Evolutionary conservation across 805 yeast species (phyloP), one percentile per base, ranked within the genome.

Genomic region (Allodekkera sacchari): DNA sequence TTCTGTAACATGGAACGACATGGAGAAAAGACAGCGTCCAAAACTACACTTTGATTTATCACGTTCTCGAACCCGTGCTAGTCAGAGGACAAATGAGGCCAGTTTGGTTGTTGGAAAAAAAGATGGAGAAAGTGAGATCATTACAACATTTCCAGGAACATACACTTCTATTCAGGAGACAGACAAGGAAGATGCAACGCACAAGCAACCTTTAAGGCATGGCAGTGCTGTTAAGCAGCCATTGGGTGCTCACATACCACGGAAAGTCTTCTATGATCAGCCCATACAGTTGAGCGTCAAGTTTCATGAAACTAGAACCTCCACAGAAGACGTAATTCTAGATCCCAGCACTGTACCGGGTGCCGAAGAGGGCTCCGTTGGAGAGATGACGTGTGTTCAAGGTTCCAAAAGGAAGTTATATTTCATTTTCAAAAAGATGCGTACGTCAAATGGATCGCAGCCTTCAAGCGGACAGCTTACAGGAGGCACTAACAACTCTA

Each of bases 281-380:
- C 66, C 69, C 0, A 51, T 63, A 2, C 68, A 60, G 31, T 36
- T 69, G 38, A 64, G 67, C 5, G 76, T 57, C 10, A 45, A 48
- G 65, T 68, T 83, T 43, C 96, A 88, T 48, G 95, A 87, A 39
- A 43, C 70, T 4, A 57, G 83, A 16, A 61, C 68, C 1, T 71
- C 77, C 1, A 26, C 59, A 2, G 77, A 75, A 22, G 73, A 71
- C 22, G 82, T 87, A 3, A 52, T 80, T 28, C 47, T 87, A 2
- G 88, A 84, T 47, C 54, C 76, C 13, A 47, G 61, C 0, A 57
- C 72, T 4, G 41, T 83, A 0, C 80, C 83, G 0, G 81, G 79
- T 1, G 71, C 83, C 1, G 61, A 62, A 33, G 74, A 66, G n/a
- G 95, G 94, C 12, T 83, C 81, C 46, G 55, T 83, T 6, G 88